phyloP scores from a whole-genome alignment of 2,329 filamentous ascomycete genomes.

The Pseudogymnoascus sp. region DNA sequence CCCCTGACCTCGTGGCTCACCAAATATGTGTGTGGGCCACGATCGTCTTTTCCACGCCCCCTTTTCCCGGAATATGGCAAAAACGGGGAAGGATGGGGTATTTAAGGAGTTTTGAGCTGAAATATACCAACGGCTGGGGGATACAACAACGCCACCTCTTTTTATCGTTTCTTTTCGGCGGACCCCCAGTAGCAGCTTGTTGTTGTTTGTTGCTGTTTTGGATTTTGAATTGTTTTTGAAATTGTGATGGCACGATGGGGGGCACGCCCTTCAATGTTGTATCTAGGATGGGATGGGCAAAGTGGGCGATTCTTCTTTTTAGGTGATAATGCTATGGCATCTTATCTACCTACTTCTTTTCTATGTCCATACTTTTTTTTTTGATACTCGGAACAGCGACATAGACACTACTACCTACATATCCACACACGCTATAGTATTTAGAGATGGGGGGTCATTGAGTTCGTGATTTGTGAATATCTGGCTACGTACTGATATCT shows the following conservation, averaged over 20 bases:
- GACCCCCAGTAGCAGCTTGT: not conserved
- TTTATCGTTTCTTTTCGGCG: not conserved
- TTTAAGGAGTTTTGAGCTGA: not conserved
- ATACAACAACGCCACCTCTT: not conserved
- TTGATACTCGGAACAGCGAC: not conserved
- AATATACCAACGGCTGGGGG: not conserved
- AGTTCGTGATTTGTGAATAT: not conserved
- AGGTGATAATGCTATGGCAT: not conserved
- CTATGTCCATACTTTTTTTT: not conserved
- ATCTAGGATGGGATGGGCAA: not conserved
- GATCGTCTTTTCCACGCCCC: not conserved
- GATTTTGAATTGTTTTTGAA: no score
- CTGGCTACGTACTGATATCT: no score
- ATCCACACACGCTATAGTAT: not conserved
- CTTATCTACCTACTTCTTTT: not conserved
- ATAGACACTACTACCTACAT: not conserved
- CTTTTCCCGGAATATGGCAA: not conserved
- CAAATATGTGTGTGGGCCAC: not conserved
- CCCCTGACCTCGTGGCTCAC: not conserved
- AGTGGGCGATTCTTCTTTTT: not conserved
- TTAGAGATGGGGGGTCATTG: not conserved
- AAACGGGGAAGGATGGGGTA: not conserved
- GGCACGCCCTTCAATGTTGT: not conserved
- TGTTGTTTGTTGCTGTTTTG: not conserved
- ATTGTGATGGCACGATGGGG: not conserved